Evolutionary conservation across 257 asterid genomes (phyloP), one percentile per base, ranked within the genome.

Genomic region (Jacaranda mimosifolia): DNA sequence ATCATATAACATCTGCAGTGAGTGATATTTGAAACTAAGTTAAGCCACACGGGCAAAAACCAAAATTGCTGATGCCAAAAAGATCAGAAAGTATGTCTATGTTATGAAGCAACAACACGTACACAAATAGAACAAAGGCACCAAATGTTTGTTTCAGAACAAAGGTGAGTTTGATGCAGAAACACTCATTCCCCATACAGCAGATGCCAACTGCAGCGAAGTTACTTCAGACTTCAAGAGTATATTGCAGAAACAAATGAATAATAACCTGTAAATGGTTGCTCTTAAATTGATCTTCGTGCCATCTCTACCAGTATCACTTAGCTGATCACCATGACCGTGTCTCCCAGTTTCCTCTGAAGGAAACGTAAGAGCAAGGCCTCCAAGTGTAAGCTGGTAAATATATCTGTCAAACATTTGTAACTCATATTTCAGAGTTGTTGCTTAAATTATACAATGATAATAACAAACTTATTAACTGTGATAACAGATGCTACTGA

Each of bases 261-360:
- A 45, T 0, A 74, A 72, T 42, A 43, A 93, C 99, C 98, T 89
- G 87, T 91, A 95, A 70, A 91, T 68, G 58, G 94, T 95, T 79
- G 98, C 95, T 85, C 88, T 93, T 74, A 95, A 80, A 79, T 95
- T 93, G 87, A 91, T 95, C 84, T 90, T 95, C 68, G 93, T 87
- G 76, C 86, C 90, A 80, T 86, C 94, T 62, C 76, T 63, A 78
- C 85, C 88, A 42, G 60, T 62, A 82, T 89, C 88, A 80, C 80
- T 63, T 79, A 60, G 85, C 78, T 77, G 80, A 76, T 85, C 80
- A 63, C 72, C 76, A 60, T 85, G 53, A 46, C 59, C 52, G 79
- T 72, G 80, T 51, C 73, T 83, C 57, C n/a, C 67, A 19, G 55
- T 85, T 68, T 78, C 80, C 69, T 77, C 90, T 3, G 75, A 79